Evolutionary conservation across 805 yeast genomes (phyloP), one percentile per base, ranked within the genome.

Genomic region (Candida verbasci): DNA sequence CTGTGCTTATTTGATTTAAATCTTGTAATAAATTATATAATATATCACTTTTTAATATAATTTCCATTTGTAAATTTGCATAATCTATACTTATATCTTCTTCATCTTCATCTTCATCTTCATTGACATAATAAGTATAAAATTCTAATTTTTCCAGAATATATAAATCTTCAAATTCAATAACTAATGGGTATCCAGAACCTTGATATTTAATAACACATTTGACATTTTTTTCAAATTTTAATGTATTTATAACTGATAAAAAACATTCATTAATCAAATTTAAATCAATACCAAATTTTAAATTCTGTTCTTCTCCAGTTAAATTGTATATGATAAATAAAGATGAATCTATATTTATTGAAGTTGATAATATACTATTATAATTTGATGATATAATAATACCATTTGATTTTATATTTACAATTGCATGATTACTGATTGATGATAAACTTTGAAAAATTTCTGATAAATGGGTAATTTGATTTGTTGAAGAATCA

Each of bases 141-240:
- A 68, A 68, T 44, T 68, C 72, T 33, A 68, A 53, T 41, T 58
- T 60, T 38, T 68, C 73, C 34, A 60, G 60, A 43, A 68, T 60
- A 22, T 59, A 44, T 24, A 49, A 44, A 44, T 67, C 72, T 44
- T 67, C 72, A 40, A 67, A 68, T 38, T 63, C 72, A 15, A 67
- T 50, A 9, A 62, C 52, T 7, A 68, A 48, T 1, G 71, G 70
- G 7, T 39, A 31, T 1, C 72, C 72, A n/a, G 53, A 61, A 7
- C 70, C 70, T 14, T 52, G 47, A 43, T 66, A 67, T 11, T 49
- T 55, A 22, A 67, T 39, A 41, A 54, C 62, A 48, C 73, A 67
- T 9, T 52, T 45, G 9, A 56, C 55, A n/a, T 47, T 35, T 17
- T 55, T 60, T 6, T 28, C 39, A 15, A 39, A 32, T 4, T 31